Evolutionary conservation across 352 stramenopile species (phyloP), one percentile per base, ranked within the genome.

Genomic region (Phytophthora quininea): DNA sequence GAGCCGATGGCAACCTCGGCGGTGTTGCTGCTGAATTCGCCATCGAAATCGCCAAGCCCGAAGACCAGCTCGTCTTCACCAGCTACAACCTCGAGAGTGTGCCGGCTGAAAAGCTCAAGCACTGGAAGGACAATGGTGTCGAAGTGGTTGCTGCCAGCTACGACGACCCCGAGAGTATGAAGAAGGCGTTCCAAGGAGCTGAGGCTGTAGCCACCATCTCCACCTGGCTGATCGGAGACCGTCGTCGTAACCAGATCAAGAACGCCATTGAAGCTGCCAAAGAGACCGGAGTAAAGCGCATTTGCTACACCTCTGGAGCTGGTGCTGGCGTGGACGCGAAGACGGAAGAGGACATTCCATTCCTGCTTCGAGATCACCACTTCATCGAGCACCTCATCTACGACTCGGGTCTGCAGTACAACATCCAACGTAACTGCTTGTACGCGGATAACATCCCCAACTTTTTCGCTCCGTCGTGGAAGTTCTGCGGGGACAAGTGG

Each of bases 401-500:
- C 35, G 29, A 32, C 3, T 60, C 35, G 8, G 53, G 53, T 9
- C 42, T 61, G 40, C 19, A 61, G 19, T 61, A 61, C 54, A 61
- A 32, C 54, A 61, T 61, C 42, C 54, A 61, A 8, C 54, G 54
- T 30, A 61, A 61, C 40, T 61, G 32, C 19, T 45, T 62, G 29
- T 46, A 53, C 42, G 33, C n/a, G 24, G 42, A 62, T 30, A 62
- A 62, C 54, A 62, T 61, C 9, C 54, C 54, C 11, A 33, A n/a
- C 37, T 15, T 61, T 4, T 61, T 61, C 42, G 54, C 54, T 14
- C 42, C 42, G 42, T 61, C 54, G 24, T 61, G 54, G 54, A 61
- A 61, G 54, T 61, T 61, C 54, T 61, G 54, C 40, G 54, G 54
- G 27, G 27, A 61, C 40, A 61, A 61, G 54, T 61, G 54, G 43